These are phyloP conservation scores for Artemisia annua DNA, from an alignment of 129 eudicot species.

Conservation along the genomic window DNA sequence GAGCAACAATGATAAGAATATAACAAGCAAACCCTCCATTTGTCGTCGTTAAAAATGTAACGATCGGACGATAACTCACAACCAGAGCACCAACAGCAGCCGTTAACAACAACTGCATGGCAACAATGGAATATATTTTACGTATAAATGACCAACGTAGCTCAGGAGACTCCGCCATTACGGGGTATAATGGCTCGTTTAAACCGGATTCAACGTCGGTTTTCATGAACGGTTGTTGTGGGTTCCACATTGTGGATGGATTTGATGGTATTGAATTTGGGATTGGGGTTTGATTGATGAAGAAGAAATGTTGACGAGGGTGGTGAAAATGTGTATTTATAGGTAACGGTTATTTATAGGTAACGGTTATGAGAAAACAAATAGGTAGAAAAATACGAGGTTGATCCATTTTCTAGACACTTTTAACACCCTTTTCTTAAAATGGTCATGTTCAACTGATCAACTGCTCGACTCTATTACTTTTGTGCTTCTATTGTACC, in stretches of 20 bases:
- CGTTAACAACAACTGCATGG: conserved; percentile 69
- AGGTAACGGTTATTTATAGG: no score
- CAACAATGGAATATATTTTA: conserved; percentile 71
- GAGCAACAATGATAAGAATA: conserved; percentile 64
- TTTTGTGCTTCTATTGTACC: no score
- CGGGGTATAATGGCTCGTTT: conserved; percentile 54
- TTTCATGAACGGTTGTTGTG: conserved; percentile 44
- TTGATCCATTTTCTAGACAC: no score
- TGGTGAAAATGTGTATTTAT: no score
- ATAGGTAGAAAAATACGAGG: no score
- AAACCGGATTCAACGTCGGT: conserved; percentile 63
- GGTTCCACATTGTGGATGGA: conserved; percentile 47
- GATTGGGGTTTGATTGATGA: background rate
- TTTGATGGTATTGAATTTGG: background rate
- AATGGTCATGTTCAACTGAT: no score
- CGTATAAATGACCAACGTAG: conserved; percentile 87
- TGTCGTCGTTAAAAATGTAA: conserved; percentile 54
- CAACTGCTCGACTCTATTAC: no score
- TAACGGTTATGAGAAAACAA: no score
- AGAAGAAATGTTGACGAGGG: no score
- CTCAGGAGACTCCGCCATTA: conserved; percentile 68
- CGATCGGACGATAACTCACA: conserved; percentile 52
- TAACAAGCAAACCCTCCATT: conserved; percentile 62
- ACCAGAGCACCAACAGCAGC: conserved; percentile 72
- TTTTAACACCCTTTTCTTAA: no score